Conservation (phyloP, 2,329 filamentous ascomycete species). For the Talaromyces piceae region DNA sequence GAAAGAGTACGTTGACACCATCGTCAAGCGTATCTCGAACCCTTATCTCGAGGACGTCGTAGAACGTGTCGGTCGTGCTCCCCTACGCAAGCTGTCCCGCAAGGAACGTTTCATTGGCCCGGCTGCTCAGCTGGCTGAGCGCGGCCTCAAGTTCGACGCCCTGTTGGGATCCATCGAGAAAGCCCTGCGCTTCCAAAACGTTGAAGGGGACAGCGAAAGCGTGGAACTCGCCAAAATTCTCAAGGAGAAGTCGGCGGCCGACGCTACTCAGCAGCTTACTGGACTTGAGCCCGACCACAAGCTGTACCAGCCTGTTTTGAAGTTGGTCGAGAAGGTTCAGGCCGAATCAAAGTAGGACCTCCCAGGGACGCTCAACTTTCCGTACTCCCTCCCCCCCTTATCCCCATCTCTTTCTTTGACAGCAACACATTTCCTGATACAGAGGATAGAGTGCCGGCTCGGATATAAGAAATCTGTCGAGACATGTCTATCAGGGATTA, state of each 20-base stretch:
- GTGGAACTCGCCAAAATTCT: slow-evolving; percentile 79
- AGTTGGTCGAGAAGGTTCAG: slow-evolving; percentile 79
- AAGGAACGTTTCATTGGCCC: slow-evolving; percentile 96
- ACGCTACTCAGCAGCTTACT: slow-evolving; percentile 72
- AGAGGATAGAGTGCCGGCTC: neutral
- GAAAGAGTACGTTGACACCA: slow-evolving; percentile 80
- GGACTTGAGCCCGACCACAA: slow-evolving; percentile 70
- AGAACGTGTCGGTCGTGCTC: slow-evolving; percentile 90
- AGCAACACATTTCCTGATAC: neutral
- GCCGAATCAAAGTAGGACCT: slow-evolving; percentile 21
- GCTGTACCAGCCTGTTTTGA: slow-evolving; percentile 66
- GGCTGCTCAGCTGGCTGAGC: slow-evolving; percentile 79
- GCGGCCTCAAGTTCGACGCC: slow-evolving; percentile 62
- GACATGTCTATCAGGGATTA: slow-evolving; percentile 27
- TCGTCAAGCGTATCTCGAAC: slow-evolving; percentile 88
- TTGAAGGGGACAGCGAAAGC: slow-evolving; percentile 86
- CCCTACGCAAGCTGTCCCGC: slow-evolving; percentile 84
- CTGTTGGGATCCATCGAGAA: slow-evolving; percentile 82
- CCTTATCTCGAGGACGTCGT: slow-evolving; percentile 86
- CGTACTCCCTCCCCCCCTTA: neutral
- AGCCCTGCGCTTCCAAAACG: slow-evolving; percentile 91
- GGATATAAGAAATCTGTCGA: neutral
- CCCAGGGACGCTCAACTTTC: neutral
- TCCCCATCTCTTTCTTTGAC: neutral
- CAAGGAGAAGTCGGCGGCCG: slow-evolving; percentile 62